Conservation (phyloP, 164 flowering plant species). For the Akebia trifoliata region DNA sequence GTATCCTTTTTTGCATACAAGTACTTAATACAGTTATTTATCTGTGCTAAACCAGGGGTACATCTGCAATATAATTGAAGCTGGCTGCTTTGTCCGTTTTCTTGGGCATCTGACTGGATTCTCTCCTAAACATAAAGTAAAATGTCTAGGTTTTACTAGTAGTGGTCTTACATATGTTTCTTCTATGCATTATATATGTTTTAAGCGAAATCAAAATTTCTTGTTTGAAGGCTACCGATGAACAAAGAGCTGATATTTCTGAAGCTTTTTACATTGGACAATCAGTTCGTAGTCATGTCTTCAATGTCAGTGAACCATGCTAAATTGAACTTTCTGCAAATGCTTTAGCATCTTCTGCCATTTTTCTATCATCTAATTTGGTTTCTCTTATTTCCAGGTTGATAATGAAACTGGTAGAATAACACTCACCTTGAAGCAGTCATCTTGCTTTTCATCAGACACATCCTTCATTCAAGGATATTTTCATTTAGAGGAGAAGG, state of each 20-base stretch:
- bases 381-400: constrained; percentile 41
- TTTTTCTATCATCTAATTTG: neutral
- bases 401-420: constrained; percentile 55
- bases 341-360: neutral
- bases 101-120: constrained; percentile 93
- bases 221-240: constrained; percentile 62
- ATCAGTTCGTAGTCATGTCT: constrained; percentile 78
- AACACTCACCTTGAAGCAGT: constrained; percentile 80
- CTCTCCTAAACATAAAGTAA: constrained; percentile 71
- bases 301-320: constrained; percentile 49
- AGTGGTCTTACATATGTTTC: neutral
- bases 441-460: constrained; percentile 71
- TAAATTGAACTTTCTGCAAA: neutral
- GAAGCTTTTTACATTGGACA: constrained; percentile 75
- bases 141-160: neutral
- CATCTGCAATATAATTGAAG: constrained; percentile 72
- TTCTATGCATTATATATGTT: neutral
- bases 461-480: constrained; percentile 76
- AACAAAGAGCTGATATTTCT: constrained; percentile 37
- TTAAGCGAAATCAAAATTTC: neutral
- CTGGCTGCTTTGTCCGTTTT: constrained; percentile 93
- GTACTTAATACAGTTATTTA: neutral
- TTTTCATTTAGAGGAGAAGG: constrained; percentile 78
- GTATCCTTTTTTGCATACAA: neutral
- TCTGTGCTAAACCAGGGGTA: constrained; percentile 59